Base-by-base conservation (phyloP, 768 basidiomycete genomes). In the Gymnopilus junonius region DNA sequence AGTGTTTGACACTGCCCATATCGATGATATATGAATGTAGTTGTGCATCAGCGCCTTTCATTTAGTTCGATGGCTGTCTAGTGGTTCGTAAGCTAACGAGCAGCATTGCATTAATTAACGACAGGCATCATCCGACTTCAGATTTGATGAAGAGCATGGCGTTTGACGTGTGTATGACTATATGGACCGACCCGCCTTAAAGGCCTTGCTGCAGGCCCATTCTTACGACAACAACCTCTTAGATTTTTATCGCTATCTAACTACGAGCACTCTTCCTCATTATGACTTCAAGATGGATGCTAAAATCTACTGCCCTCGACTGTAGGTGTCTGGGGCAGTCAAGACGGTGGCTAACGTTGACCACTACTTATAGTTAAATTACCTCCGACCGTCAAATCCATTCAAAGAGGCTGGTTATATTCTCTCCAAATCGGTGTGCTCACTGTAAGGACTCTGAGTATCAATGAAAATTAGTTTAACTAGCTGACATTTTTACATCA, bases 361-460 rank as follows among this genome's bases (percentile, higher is more conserved):
- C 3, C 31, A 14, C n/a, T 21, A 29, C 50, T n/a, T n/a, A n/a
- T n/a, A 73, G 72, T 69, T 55, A 62, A 61, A 59, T 60, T 73
- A 15, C 72, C 72, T 23, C 58, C 68, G 8, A 67, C 65, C 7
- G 65, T 73, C 8, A 65, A 71, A 59, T 70, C 69, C 1, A 71
- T 73, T 25, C 69, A 70, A 57, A 66, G 69, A 46, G 68, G 70
- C 48, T 71, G 69, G 70, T 46, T 69, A 31, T 55, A 37, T 37
- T 65, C 70, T 17, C 67, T 66, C 54, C 66, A 70, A 57, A 69
- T 61, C 48, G 64, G 70, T 55, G 59, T 64, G 17, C 50, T 66
- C 34, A 67, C 67, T 34, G 72, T 70, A 46, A 60, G 67, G 59
- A 39, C n/a, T 15, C 43, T 1, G 10, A 14, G 35, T 15, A 21